Evolutionary conservation across 192 early-diverging fungal species (phyloP).

Genomic region (Gorgonomyces haynaldii): DNA sequence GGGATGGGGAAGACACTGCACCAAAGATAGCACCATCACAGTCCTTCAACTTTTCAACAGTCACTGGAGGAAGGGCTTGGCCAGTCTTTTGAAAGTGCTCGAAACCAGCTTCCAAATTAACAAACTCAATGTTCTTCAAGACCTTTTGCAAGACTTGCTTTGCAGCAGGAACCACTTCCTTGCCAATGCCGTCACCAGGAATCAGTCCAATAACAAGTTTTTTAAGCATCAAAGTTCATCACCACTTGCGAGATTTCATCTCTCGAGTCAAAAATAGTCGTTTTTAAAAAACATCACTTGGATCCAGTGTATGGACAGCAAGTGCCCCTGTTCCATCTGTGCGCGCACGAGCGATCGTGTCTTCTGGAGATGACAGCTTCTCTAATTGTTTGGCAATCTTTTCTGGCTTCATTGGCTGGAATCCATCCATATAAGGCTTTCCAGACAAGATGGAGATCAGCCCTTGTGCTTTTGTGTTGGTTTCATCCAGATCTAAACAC

Average conservation of each 20-base stretch:
- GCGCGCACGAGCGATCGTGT: too few species aligned
- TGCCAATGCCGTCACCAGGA: slow-evolving; percentile 93
- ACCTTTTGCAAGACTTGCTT: slow-evolving; percentile 70
- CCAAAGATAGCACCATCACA: slow-evolving; percentile 95
- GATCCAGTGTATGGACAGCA: too few species aligned
- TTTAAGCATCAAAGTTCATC: too few species aligned
- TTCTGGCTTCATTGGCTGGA: too few species aligned
- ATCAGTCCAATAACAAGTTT: slow-evolving; percentile 93
- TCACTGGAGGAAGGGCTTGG: slow-evolving; percentile 77
- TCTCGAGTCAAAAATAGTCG: background rate
- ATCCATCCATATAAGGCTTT: too few species aligned
- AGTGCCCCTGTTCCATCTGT: too few species aligned
- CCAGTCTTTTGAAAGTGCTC: slow-evolving; percentile 93
- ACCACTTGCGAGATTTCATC: too few species aligned
- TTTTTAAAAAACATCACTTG: background rate
- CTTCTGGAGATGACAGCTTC: too few species aligned
- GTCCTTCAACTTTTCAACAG: slow-evolving; percentile 63
- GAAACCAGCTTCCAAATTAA: slow-evolving; percentile 85
- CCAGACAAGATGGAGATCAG: background rate
- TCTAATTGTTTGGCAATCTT: too few species aligned
- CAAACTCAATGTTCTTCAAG: slow-evolving; percentile 52
- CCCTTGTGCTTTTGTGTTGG: background rate
- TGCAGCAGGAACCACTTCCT: slow-evolving; percentile 94
- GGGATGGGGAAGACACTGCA: slow-evolving; percentile 89
- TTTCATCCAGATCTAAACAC: background rate